Conservation (phyloP, 495 filamentous ascomycete species). For the Neurospora sp. region DNA sequence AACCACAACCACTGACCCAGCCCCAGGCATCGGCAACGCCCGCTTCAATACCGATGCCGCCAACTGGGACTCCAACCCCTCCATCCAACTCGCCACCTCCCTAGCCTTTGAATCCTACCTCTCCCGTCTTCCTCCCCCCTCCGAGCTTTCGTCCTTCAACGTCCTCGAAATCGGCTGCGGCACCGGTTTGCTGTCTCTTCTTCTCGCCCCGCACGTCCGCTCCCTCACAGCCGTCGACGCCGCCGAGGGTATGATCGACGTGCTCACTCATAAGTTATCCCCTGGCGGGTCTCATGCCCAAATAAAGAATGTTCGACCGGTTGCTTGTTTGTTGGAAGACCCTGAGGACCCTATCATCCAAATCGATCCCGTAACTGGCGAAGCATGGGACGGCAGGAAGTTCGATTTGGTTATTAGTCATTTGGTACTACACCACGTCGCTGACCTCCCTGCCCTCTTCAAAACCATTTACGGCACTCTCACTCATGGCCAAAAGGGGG, state of each 20-base stretch:
- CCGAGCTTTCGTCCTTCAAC: constrained; percentile 14
- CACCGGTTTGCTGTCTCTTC: constrained; percentile 43
- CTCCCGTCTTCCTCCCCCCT: constrained; percentile 8
- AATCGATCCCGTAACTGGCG: constrained; percentile 8
- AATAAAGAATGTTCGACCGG: constrained; percentile 8
- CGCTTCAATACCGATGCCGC: constrained; percentile 33
- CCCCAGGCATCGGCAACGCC: constrained; percentile 1
- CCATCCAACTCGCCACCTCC: constrained; percentile 21
- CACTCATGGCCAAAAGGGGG: not conserved
- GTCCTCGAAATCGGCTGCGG: constrained; percentile 50
- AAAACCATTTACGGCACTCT: constrained; percentile 32
- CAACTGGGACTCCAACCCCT: constrained; percentile 30
- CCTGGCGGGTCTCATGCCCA: constrained; percentile 10
- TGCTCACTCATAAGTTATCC: constrained; percentile 31
- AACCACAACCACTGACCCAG: not conserved
- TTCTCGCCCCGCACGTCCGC: constrained; percentile 30
- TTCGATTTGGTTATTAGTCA: constrained; percentile 44
- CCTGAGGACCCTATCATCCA: constrained; percentile 17
- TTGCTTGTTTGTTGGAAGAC: constrained; percentile 8
- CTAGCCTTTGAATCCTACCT: constrained; percentile 24
- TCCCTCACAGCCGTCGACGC: constrained; percentile 41
- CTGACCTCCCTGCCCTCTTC: constrained; percentile 30
- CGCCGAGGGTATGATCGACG: constrained; percentile 43
- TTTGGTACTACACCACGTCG: constrained; percentile 46
- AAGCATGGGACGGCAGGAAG: not conserved